Evolutionary conservation across 148 eudicot genomes (phyloP), one percentile per base, ranked within the genome.

Genomic region (Dysphania ambrosioides): DNA sequence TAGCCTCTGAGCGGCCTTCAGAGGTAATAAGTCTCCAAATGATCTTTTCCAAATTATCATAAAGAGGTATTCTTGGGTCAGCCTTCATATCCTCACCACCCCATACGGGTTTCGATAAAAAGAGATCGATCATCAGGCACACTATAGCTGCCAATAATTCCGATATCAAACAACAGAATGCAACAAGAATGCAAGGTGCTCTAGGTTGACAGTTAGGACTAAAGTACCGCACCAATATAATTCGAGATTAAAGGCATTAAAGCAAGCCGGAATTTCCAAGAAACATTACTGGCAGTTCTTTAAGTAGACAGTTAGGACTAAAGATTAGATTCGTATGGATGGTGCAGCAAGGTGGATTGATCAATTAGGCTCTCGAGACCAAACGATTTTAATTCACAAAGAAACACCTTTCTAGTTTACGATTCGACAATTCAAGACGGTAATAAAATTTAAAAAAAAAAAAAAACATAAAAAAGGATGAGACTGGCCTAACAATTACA

Each of bases 1-100:
- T 88, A 61, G 91, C 92, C 85, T 92, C 94, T 3, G 97, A 86
- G 30, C 97, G 91, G 58, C 99, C 91, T 77, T 87, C 93, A 40
- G 82, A 79, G 35, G 90, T 85, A 65, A 85, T 67, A 44, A 90
- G 35, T 24, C 78, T 79, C 92, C 92, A 88, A 26, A 92, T 65
- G 31, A 72, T 57, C 51, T 80, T 79, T 71, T 88, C 92, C 79
- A 95, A 53, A 80, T 90, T 80, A 44, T 73, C 75, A 59, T 86
- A 79, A 27, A 87, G 87, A 42, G 82, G 77, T 19, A 64, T 71
- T 81, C 81, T 86, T 78, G 70, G 83, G 82, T 83, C 79, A 71
- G 62, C 67, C 27, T 80, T 86, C 70, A 66, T 78, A 79, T 65
- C 78, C 70, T 51, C 78, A 60, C 56, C 74, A 66, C 40, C 75